Evolutionary conservation across 768 basidiomycete species (phyloP).

Genomic region (Russula virescens): DNA sequence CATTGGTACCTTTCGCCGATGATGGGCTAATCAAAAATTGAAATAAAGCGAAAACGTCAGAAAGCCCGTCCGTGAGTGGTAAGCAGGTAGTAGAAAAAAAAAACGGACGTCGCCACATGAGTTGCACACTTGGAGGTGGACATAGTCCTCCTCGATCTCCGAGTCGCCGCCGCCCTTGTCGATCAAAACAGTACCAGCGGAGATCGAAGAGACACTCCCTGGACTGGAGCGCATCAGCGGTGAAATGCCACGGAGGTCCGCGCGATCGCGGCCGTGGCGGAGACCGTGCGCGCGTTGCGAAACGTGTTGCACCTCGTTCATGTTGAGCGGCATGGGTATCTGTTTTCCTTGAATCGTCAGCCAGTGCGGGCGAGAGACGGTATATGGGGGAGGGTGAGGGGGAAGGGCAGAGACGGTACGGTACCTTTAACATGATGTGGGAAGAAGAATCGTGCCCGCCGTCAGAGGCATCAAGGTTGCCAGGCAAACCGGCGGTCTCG

Average conservation of each 20-base stretch:
- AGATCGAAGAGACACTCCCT: slow-evolving; percentile 17
- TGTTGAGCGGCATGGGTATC: slow-evolving; percentile 83
- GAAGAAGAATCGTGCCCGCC: slow-evolving; percentile 77
- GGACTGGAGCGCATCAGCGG: slow-evolving; percentile 21
- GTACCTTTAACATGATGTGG: slow-evolving; percentile 92
- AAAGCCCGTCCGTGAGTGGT: not conserved
- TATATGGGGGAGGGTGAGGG: not conserved
- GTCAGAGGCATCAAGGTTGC: slow-evolving; percentile 70
- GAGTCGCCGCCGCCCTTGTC: not conserved
- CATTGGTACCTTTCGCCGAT: slow-evolving; percentile 83
- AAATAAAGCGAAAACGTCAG: not conserved
- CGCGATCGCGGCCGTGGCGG: slow-evolving; percentile 11
- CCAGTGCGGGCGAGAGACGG: not conserved
- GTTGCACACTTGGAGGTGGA: slow-evolving; percentile 22
- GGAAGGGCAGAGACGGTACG: slow-evolving; percentile 11
- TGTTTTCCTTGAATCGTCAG: slow-evolving; percentile 29
- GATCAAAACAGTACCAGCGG: slow-evolving; percentile 10
- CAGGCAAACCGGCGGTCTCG: slow-evolving; percentile 80
- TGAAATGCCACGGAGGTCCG: slow-evolving; percentile 1
- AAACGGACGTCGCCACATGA: slow-evolving; percentile 16
- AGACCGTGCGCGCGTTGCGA: slow-evolving; percentile 19
- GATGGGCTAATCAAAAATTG: slow-evolving; percentile 46
- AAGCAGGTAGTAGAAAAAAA: not conserved
- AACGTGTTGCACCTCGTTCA: slow-evolving; percentile 61
- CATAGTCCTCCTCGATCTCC: slow-evolving; percentile 1